Percentiles rank a stretch among this genome's conserved stretches.
Evolutionary conservation across 1,284 basidiomycete genomes (phyloP).

Genomic region (Apiotrichum gamsii): DNA sequence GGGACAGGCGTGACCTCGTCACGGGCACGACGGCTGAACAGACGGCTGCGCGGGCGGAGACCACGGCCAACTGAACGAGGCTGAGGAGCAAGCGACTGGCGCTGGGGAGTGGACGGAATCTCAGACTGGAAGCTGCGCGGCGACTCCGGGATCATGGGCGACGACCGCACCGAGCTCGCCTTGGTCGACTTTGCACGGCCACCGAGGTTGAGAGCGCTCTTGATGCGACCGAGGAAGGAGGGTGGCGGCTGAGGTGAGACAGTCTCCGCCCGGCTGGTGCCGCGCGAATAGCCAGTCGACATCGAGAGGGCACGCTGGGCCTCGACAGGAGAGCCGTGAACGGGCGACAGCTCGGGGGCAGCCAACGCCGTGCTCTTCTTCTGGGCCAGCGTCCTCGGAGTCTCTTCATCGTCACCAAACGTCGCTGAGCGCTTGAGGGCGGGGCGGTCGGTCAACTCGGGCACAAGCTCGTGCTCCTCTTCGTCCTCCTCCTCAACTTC

Average conservation of each 20-base stretch:
- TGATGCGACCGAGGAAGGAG: conserved; percentile 12
- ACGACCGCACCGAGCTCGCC: background rate
- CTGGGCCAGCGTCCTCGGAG: background rate
- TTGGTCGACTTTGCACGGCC: background rate
- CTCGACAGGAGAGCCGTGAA: conserved; percentile 11
- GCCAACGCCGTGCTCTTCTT: conserved; percentile 6
- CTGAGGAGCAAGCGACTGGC: background rate
- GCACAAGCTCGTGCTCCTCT: conserved; percentile 4
- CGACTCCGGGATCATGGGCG: conserved; percentile 2
- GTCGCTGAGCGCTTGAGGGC: conserved; percentile 14
- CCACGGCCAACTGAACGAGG: conserved; percentile 6
- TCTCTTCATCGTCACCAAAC: conserved; percentile 16
- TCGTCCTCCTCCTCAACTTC: conserved; percentile 19
- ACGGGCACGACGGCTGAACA: conserved; percentile 7
- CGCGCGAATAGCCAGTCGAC: background rate
- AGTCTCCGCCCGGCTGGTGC: background rate
- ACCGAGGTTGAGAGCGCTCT: conserved; percentile 7
- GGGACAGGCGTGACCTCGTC: background rate
- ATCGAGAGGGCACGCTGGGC: conserved; percentile 1
- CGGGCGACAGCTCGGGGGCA: conserved; percentile 3
- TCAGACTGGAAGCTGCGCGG: conserved; percentile 15
- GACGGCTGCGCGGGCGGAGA: conserved; percentile 3
- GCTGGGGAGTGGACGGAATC: background rate
- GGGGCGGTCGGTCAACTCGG: conserved; percentile 4
- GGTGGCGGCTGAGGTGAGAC: background rate